Percentiles rank a stretch among this genome's conserved stretches.
These are phyloP conservation scores for Cotoneaster glaucophyllus DNA, from an alignment of 306 rosid genomes.

Conservation along the genomic window DNA sequence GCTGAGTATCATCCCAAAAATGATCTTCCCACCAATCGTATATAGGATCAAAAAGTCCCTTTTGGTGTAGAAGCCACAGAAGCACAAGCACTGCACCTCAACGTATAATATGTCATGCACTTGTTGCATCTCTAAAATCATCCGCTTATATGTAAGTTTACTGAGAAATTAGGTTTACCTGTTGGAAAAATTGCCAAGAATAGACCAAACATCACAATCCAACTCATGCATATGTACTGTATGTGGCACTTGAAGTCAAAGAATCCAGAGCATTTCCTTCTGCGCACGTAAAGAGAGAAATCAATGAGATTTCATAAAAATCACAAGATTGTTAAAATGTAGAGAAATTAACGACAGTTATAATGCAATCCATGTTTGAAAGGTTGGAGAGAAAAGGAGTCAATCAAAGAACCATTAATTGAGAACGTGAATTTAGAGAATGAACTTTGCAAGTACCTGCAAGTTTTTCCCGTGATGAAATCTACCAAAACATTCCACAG, in stretches of 20 bases:
- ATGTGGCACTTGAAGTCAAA: conserved; percentile 88
- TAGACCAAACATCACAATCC: conserved; percentile 73
- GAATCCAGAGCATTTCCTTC: conserved; percentile 69
- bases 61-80: conserved; percentile 73
- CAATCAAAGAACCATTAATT: background rate
- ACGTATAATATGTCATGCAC: conserved; percentile 6
- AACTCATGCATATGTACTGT: conserved; percentile 82
- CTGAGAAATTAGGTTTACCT: conserved; percentile 36
- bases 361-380: background rate
- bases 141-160: background rate
- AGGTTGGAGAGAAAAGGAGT: background rate
- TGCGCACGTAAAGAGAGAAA: conserved; percentile 20
- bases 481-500: conserved; percentile 46
- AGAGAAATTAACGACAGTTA: background rate
- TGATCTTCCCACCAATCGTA: conserved; percentile 86
- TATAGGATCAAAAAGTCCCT: conserved; percentile 85
- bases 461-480: conserved; percentile 66
- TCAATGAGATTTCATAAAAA: background rate
- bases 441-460: conserved; percentile 51
- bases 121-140: background rate
- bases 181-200: conserved; percentile 68
- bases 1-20: conserved; percentile 30
- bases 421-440: background rate
- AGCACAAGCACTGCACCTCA: conserved; percentile 58
- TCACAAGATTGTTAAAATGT: conserved; percentile 1